Conservation (phyloP, 495 filamentous ascomycete genomes). For the Penicillium goetzii region DNA sequence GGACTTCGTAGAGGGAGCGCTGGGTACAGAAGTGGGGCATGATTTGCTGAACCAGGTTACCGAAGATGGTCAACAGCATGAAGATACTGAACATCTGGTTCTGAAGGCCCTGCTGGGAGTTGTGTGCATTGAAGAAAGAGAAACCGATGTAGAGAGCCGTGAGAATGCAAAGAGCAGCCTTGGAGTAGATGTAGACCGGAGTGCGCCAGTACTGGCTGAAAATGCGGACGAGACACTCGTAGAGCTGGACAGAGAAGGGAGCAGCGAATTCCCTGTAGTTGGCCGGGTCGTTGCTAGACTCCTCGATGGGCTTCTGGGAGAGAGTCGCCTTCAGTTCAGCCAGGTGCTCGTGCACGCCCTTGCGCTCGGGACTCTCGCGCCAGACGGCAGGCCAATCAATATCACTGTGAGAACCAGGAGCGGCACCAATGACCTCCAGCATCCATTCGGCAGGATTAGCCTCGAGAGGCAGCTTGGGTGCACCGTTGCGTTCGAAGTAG, state of each 20-base stretch:
- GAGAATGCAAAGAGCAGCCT: constrained; percentile 56
- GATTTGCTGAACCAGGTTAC: constrained; percentile 77
- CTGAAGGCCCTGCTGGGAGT: constrained; percentile 78
- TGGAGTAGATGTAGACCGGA: constrained; percentile 60
- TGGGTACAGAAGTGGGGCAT: constrained; percentile 73
- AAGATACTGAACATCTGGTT: constrained; percentile 93
- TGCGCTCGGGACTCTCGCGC: constrained; percentile 74
- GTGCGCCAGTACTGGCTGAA: constrained; percentile 65
- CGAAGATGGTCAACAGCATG: constrained; percentile 82
- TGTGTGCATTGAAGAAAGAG: constrained; percentile 80
- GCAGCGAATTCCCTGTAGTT: constrained; percentile 57
- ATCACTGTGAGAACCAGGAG: constrained; percentile 75
- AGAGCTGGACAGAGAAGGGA: constrained; percentile 56
- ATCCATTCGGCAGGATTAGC: constrained; percentile 97
- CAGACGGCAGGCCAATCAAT: constrained; percentile 85
- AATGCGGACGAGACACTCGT: constrained; percentile 53
- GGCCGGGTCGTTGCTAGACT: constrained; percentile 34
- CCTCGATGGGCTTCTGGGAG: constrained; percentile 45
- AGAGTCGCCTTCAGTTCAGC: constrained; percentile 66
- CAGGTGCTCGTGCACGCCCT: constrained; percentile 68
- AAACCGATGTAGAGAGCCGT: constrained; percentile 83
- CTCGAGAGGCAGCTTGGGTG: constrained; percentile 65
- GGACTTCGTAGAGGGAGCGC: constrained; percentile 70
- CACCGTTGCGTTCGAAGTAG: constrained; percentile 85
- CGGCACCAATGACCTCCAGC: constrained; percentile 90